A percentile compares a stretch with the other conserved stretches of the same genome.
phyloP scores from a whole-genome alignment of 1,139 yeast genomes.

The Pichia sp. region DNA sequence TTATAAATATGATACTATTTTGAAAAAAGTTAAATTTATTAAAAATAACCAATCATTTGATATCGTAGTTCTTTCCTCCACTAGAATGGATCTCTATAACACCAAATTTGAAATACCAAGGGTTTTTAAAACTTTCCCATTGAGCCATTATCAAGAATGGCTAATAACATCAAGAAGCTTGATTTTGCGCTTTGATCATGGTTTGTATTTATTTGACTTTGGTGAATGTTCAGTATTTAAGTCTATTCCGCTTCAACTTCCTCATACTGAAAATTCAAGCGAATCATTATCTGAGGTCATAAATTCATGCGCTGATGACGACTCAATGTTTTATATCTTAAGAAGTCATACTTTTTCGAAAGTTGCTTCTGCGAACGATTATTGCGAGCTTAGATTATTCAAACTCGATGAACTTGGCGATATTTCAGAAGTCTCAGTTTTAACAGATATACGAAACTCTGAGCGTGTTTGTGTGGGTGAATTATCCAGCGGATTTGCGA shows the following conservation, averaged over 20 bases:
- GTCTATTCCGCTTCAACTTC: conserved; percentile 12
- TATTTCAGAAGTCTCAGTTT: conserved; percentile 14
- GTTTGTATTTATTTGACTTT: conserved; percentile 20
- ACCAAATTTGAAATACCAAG: conserved; percentile 2
- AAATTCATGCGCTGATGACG: conserved; percentile 20
- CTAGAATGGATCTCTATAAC: conserved; percentile 21
- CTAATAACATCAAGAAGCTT: conserved; percentile 20
- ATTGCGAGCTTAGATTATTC: conserved; percentile 15
- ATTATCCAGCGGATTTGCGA: conserved; percentile 12
- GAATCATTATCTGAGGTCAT: conserved; percentile 6
- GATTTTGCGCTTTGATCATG: conserved; percentile 18
- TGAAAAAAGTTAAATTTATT: conserved; percentile 19
- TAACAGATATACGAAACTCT: conserved; percentile 7
- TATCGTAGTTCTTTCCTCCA: conserved; percentile 22
- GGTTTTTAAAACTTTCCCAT: conserved; percentile 13
- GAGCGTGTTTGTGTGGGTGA: conserved; percentile 21
- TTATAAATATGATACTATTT: conserved; percentile 12
- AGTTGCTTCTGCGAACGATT: too few species aligned
- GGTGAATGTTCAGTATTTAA: conserved; percentile 19
- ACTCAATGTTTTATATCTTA: conserved; percentile 18
- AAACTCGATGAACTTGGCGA: conserved; percentile 17
- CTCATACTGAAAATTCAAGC: background rate
- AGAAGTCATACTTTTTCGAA: background rate
- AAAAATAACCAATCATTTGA: conserved; percentile 14
- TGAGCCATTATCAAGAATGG: conserved; percentile 18